These are phyloP conservation scores for Hypoxylon sp. DNA, from an alignment of 2,329 filamentous ascomycete genomes.

Conservation along the genomic window DNA sequence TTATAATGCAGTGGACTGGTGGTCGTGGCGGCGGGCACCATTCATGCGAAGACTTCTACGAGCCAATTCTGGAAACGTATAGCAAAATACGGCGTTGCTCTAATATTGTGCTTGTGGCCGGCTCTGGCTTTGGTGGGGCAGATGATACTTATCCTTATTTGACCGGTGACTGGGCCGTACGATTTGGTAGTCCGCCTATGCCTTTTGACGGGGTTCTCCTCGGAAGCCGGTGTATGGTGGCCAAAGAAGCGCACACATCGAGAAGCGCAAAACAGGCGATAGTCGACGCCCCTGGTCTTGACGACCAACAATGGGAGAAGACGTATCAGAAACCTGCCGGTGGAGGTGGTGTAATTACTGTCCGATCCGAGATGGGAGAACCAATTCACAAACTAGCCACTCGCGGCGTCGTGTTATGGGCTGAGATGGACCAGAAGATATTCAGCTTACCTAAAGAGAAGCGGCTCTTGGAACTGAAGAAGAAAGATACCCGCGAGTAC, in stretches of 20 bases:
- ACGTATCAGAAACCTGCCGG: constrained; percentile 58
- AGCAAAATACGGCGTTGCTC: constrained; percentile 60
- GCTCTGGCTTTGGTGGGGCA: constrained; percentile 63
- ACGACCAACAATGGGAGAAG: constrained; percentile 62
- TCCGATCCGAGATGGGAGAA: constrained; percentile 57
- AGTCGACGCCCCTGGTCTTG: constrained; percentile 59
- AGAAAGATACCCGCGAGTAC: constrained; percentile 57
- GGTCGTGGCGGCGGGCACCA: constrained; percentile 66
- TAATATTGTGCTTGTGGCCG: constrained; percentile 64
- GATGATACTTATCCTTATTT: constrained; percentile 65
- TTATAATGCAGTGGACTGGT: constrained; percentile 65
- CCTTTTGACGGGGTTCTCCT: constrained; percentile 64
- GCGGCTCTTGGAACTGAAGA: constrained; percentile 59
- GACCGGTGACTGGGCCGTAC: constrained; percentile 61
- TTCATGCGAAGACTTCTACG: constrained; percentile 65
- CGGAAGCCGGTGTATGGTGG: constrained; percentile 64
- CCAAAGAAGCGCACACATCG: constrained; percentile 62
- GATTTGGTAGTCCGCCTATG: constrained; percentile 62
- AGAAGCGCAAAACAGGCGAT: constrained; percentile 62
- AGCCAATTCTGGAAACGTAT: constrained; percentile 64
- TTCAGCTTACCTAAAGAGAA: constrained; percentile 54
- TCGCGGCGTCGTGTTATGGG: constrained; percentile 57
- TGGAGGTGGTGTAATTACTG: constrained; percentile 50
- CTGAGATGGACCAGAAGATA: constrained; percentile 56
- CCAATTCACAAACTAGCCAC: constrained; percentile 60